phyloP scores from a whole-genome alignment of 192 early-diverging fungal genomes.

The Mortierella claussenii region DNA sequence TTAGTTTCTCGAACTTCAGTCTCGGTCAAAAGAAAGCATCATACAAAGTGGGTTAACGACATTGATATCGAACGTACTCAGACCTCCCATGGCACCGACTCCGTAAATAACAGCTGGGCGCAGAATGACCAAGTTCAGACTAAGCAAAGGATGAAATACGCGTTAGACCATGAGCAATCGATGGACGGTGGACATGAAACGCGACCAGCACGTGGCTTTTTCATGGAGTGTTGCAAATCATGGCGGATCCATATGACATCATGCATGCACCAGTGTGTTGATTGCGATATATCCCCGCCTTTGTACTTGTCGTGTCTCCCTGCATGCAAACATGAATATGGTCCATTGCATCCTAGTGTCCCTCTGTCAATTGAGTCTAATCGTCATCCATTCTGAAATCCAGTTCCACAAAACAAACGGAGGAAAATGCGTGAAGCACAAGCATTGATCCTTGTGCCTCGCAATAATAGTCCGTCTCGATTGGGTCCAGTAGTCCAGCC shows the following conservation, averaged over 20 bases:
- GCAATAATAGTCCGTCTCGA: background rate
- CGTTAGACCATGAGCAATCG: background rate
- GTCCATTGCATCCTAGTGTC: no score
- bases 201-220: constrained; percentile 1
- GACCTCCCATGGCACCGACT: constrained; percentile 75
- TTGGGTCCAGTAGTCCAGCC: background rate
- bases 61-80: constrained; percentile 85
- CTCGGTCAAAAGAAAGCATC: no score
- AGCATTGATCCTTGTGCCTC: background rate
- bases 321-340: no score
- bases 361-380: no score
- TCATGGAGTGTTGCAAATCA: background rate
- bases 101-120: constrained; percentile 93
- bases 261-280: no score
- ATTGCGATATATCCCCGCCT: no score
- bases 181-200: background rate
- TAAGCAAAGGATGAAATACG: constrained; percentile 22
- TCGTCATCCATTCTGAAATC: no score
- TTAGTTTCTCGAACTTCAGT: background rate
- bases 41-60: no score
- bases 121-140: constrained; percentile 84
- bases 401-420: no score
- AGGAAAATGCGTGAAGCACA: no score
- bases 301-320: no score
- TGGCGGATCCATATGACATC: background rate